Evolutionary conservation across 139 green algal species (phyloP).

Genomic region (Coccomyxa sp.): DNA sequence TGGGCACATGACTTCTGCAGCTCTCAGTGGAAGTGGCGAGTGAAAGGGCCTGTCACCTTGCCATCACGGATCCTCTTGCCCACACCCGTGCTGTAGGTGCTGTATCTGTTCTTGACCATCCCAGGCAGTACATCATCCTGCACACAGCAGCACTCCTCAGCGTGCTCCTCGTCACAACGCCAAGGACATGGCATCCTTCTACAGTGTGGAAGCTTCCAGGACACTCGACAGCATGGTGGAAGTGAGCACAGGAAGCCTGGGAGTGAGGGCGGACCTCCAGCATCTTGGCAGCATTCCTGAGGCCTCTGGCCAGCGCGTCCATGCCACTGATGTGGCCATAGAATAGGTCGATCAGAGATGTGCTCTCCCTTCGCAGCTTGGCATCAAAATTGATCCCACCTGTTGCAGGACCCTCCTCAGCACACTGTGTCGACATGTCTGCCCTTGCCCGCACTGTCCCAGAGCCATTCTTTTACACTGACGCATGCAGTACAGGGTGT

Average conservation of each 20-base stretch:
- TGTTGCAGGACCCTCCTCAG: not conserved
- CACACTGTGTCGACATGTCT: not conserved
- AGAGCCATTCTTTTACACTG: too few relatives aligned
- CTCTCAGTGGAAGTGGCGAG: not conserved
- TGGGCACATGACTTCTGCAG: too few relatives aligned
- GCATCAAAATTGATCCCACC: conserved; percentile 77
- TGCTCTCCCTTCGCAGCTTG: conserved; percentile 68
- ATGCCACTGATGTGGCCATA: conserved; percentile 64
- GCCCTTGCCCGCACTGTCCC: too few relatives aligned
- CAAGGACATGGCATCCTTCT: too few relatives aligned
- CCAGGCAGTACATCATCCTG: conserved; percentile 18
- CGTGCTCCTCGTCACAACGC: too few relatives aligned
- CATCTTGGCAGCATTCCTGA: conserved; percentile 53
- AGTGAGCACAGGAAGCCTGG: too few relatives aligned
- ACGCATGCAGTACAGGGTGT: too few relatives aligned
- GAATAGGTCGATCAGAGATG: conserved; percentile 50
- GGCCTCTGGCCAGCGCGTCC: conserved; percentile 62
- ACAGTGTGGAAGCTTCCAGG: too few relatives aligned
- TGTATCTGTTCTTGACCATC: conserved; percentile 10
- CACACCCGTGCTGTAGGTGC: not conserved
- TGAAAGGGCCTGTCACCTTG: conserved; percentile 15
- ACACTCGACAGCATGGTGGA: too few relatives aligned
- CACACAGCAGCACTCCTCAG: not conserved
- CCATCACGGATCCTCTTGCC: conserved; percentile 29
- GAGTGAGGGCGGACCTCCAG: conserved; percentile 18